These are phyloP conservation scores for Puccinia brachypodii DNA, from an alignment of 1,284 basidiomycete species.

Conservation along the genomic window DNA sequence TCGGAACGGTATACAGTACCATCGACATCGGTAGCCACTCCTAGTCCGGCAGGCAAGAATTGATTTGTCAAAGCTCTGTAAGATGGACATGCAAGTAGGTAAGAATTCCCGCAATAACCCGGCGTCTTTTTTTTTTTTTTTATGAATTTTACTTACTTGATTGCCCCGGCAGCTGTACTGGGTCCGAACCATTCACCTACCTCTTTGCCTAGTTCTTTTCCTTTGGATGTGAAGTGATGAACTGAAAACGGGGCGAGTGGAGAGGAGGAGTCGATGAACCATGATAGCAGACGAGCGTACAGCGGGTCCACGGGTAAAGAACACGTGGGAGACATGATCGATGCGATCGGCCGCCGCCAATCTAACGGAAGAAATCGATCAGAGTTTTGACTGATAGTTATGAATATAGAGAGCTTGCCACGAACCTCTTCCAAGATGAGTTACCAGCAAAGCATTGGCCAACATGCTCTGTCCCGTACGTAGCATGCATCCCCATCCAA, in stretches of 20 bases:
- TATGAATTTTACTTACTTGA: slow-evolving; percentile 66
- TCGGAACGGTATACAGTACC: slow-evolving; percentile 68
- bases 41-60: slow-evolving; percentile 76
- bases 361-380: slow-evolving; percentile 61
- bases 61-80: slow-evolving; percentile 65
- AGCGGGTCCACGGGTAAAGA: slow-evolving; percentile 55
- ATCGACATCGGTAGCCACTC: slow-evolving; percentile 79
- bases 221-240: slow-evolving; percentile 90
- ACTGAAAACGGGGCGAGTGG: slow-evolving; percentile 90
- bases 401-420: slow-evolving; percentile 55
- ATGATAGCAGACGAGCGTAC: slow-evolving; percentile 84
- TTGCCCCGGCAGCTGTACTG: slow-evolving; percentile 90
- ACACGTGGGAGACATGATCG: slow-evolving; percentile 7
- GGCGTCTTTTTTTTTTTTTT: background rate
- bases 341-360: slow-evolving; percentile 71
- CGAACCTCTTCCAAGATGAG: slow-evolving; percentile 79
- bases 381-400: background rate
- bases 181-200: slow-evolving; percentile 98
- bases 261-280: slow-evolving; percentile 91
- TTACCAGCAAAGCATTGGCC: slow-evolving; percentile 79
- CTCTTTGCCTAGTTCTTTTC: slow-evolving; percentile 83
- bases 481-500: slow-evolving; percentile 98
- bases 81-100: background rate
- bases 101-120: background rate
- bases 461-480: slow-evolving; percentile 89